phyloP scores from a whole-genome alignment of 495 filamentous ascomycete species.

The Cetradonia linearis region DNA sequence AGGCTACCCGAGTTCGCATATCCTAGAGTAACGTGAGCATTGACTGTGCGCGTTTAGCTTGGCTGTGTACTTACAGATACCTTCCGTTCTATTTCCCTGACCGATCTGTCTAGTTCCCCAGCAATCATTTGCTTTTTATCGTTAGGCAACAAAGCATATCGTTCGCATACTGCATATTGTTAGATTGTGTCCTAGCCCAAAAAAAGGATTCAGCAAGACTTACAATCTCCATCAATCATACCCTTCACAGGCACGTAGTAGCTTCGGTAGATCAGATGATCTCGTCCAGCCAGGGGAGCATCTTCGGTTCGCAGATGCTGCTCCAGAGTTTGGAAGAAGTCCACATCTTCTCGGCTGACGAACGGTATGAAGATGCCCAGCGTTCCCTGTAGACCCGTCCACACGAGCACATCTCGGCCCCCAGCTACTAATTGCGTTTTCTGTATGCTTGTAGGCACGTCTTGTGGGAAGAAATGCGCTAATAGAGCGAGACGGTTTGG shows the following conservation, averaged over 20 bases:
- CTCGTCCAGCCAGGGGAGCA: conserved; percentile 76
- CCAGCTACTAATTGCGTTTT: conserved; percentile 86
- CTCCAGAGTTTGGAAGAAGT: conserved; percentile 94
- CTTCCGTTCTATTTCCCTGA: conserved; percentile 88
- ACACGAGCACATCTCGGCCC: conserved; percentile 82
- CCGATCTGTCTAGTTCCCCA: conserved; percentile 78
- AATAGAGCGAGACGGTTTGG: conserved; percentile 75
- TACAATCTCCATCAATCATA: conserved; percentile 82
- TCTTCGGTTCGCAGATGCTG: conserved; percentile 75
- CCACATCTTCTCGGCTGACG: conserved; percentile 78
- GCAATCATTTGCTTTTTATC: conserved; percentile 94
- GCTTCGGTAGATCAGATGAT: conserved; percentile 86
- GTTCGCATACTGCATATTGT: conserved; percentile 58
- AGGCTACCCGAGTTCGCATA: conserved; percentile 79
- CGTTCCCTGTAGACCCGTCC: conserved; percentile 90
- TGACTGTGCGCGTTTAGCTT: not conserved
- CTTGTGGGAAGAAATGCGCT: conserved; percentile 80
- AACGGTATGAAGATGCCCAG: conserved; percentile 90
- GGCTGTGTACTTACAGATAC: conserved; percentile 57
- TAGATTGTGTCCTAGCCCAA: not conserved
- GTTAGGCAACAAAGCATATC: conserved; percentile 67
- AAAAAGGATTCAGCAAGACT: not conserved
- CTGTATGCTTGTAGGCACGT: conserved; percentile 81
- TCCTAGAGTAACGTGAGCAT: conserved; percentile 45
- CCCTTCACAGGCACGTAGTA: conserved; percentile 98